These are phyloP conservation scores for Colletotrichum noveboracense DNA, from an alignment of 2,329 filamentous ascomycete species.

Conservation along the genomic window DNA sequence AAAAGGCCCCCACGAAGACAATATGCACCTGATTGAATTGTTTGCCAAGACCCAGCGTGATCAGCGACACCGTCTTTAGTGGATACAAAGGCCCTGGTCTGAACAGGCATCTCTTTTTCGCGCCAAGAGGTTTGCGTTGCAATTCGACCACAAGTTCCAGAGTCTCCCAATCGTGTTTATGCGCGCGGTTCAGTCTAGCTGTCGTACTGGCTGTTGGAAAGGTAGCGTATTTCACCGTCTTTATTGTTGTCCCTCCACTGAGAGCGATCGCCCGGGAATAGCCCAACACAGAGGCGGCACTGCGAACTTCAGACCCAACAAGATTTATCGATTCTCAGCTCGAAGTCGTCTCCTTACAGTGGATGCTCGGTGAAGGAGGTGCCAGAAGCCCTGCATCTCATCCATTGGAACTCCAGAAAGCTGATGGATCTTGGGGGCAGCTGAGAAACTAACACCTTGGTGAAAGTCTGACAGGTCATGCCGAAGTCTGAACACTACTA, in stretches of 20 bases:
- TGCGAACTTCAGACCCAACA: not conserved
- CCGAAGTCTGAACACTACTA: not conserved
- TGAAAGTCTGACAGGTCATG: not conserved
- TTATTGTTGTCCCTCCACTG: not conserved
- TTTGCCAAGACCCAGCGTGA: not conserved
- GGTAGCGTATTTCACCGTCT: accelerated
- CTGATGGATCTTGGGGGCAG: not conserved
- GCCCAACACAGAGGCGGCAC: not conserved
- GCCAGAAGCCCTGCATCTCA: not conserved
- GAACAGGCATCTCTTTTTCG: not conserved
- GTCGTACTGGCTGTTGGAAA: not conserved
- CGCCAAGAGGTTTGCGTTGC: not conserved
- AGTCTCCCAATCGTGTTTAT: not conserved
- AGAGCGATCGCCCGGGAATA: not conserved
- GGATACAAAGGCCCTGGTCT: not conserved
- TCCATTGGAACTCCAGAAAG: not conserved
- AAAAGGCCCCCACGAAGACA: not conserved
- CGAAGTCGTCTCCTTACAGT: not conserved
- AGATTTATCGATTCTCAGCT: not conserved
- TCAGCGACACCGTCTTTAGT: not conserved
- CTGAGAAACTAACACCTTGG: not conserved
- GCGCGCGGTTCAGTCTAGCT: not conserved
- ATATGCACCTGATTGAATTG: not conserved
- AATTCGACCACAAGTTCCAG: not conserved
- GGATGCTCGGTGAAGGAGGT: not conserved